phyloP scores from a whole-genome alignment of 2,329 filamentous ascomycete species.

The Sordariomycetes sp. region DNA sequence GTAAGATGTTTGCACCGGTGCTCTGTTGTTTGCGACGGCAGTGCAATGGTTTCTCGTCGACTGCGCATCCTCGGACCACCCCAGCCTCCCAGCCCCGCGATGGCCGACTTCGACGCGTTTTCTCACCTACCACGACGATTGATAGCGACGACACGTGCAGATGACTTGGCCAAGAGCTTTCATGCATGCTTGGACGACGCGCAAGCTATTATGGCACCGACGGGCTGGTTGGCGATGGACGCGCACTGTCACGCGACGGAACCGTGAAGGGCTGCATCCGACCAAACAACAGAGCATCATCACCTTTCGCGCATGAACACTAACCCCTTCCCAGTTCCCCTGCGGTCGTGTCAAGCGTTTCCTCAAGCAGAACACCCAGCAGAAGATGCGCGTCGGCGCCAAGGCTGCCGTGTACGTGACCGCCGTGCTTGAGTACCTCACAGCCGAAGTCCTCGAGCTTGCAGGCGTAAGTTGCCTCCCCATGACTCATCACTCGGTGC shows the following conservation, averaged over 20 bases:
- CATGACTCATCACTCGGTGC: not conserved
- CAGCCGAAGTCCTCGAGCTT: constrained; percentile 93
- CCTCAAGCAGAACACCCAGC: constrained; percentile 97
- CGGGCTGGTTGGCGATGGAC: too few relatives aligned
- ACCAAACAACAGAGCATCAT: not conserved
- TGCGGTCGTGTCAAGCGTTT: constrained; percentile 99
- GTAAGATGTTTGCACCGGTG: constrained; percentile 45
- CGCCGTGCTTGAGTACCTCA: constrained; percentile 95
- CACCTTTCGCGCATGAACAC: constrained; percentile 3
- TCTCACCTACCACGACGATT: too few relatives aligned
- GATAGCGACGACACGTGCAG: too few relatives aligned
- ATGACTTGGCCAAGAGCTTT: too few relatives aligned
- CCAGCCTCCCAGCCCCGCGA: too few relatives aligned
- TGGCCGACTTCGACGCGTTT: too few relatives aligned
- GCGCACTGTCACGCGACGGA: too few relatives aligned
- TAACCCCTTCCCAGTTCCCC: constrained; percentile 62
- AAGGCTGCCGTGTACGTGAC: constrained; percentile 98
- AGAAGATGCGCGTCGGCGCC: constrained; percentile 98
- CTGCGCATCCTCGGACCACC: not conserved
- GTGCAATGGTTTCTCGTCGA: not conserved
- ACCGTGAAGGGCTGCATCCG: too few relatives aligned
- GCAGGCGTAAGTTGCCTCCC: constrained; percentile 59
- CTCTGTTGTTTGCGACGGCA: constrained; percentile 1
- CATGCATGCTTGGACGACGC: too few relatives aligned
- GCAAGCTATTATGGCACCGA: too few relatives aligned